phyloP scores from a whole-genome alignment of 108 stramenopile species.

The Cyclotella atomus region DNA sequence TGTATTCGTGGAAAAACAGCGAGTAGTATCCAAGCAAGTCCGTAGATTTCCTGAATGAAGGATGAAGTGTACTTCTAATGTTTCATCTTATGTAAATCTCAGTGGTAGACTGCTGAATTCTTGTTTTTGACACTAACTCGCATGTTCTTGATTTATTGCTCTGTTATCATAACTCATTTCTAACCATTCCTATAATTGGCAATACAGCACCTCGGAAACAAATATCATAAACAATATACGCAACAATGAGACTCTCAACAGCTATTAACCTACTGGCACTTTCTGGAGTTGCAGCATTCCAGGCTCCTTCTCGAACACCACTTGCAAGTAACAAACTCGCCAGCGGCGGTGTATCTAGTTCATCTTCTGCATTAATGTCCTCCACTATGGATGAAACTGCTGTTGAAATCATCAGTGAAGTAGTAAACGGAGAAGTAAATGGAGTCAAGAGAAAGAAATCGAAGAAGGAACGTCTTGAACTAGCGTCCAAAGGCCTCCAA shows the following conservation, averaged over 20 bases:
- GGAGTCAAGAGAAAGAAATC: constrained; percentile 3
- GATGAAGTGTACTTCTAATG: too few relatives aligned
- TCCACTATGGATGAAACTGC: constrained; percentile 36
- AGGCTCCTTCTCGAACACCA: constrained; percentile 8
- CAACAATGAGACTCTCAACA: constrained; percentile 36
- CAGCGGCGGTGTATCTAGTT: not conserved
- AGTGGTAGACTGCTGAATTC: too few relatives aligned
- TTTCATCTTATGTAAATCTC: too few relatives aligned
- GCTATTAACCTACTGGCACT: constrained; percentile 27
- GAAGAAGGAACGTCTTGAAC: constrained; percentile 83
- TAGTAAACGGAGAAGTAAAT: too few relatives aligned
- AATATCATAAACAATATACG: too few relatives aligned
- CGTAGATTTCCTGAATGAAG: too few relatives aligned
- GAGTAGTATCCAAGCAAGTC: too few relatives aligned
- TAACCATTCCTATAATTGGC: not conserved
- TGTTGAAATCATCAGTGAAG: not conserved
- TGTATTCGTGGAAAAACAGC: too few relatives aligned
- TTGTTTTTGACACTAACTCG: too few relatives aligned
- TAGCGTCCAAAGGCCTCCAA: constrained; percentile 91
- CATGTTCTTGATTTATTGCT: too few relatives aligned
- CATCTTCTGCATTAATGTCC: constrained; percentile 22
- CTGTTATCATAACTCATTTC: not conserved
- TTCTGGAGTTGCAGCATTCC: constrained; percentile 28
- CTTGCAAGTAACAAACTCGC: not conserved
- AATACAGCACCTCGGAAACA: too few relatives aligned